phyloP scores from a whole-genome alignment of 2,329 filamentous ascomycete species.

The Talaromyces sp. region DNA sequence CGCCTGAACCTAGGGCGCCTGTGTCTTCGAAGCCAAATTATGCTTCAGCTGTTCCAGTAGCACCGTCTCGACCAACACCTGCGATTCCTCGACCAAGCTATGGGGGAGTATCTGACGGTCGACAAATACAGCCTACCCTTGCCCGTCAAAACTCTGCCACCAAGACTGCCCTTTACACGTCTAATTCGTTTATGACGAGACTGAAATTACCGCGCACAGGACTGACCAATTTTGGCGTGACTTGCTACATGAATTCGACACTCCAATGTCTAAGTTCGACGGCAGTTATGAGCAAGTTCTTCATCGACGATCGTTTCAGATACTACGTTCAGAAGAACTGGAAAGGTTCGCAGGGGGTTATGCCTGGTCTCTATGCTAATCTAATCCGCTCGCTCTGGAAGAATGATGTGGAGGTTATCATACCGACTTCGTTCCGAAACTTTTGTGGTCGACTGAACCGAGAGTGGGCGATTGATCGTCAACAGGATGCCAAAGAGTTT shows the following conservation, averaged over 20 bases:
- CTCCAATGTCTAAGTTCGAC: constrained; percentile 79
- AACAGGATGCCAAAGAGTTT: constrained; percentile 92
- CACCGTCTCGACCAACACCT: constrained; percentile 61
- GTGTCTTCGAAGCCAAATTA: constrained; percentile 30
- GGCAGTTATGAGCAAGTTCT: constrained; percentile 57
- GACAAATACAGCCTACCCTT: constrained; percentile 40
- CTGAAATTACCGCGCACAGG: constrained; percentile 62
- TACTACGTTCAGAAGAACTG: constrained; percentile 58
- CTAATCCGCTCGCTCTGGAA: constrained; percentile 60
- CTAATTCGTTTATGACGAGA: constrained; percentile 38
- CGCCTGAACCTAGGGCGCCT: constrained; percentile 30
- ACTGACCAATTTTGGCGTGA: constrained; percentile 72
- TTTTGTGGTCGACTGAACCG: constrained; percentile 61
- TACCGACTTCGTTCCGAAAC: constrained; percentile 58
- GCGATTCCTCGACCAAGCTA: constrained; percentile 68
- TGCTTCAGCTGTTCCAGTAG: constrained; percentile 50
- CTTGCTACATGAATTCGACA: constrained; percentile 89
- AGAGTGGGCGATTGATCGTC: constrained; percentile 66
- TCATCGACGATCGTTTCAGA: constrained; percentile 57
- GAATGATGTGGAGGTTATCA: constrained; percentile 47
- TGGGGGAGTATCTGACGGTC: constrained; percentile 68
- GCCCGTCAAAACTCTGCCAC: constrained; percentile 43
- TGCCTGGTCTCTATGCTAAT: constrained; percentile 59
- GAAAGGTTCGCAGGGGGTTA: constrained; percentile 60
- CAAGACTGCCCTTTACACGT: constrained; percentile 41